Base-by-base conservation (phyloP, 2,329 filamentous ascomycete genomes). In the Ophiostoma perfectum region DNA sequence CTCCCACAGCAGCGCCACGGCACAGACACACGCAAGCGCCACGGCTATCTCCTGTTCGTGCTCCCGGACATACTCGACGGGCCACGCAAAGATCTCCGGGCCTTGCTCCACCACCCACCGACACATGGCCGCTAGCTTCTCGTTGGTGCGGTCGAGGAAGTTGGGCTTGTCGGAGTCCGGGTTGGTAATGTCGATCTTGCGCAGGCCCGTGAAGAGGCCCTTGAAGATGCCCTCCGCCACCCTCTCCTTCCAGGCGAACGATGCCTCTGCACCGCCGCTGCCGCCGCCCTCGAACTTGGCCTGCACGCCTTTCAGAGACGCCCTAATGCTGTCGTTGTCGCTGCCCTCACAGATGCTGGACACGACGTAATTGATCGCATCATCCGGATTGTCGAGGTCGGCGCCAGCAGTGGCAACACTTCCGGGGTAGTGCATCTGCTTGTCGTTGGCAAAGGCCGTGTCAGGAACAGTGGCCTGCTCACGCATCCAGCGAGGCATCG, bases 21-120 rank as follows among this genome's bases (percentile, higher is more conserved):
- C 47, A 8, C 44, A 38, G 4, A 27, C 38, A 18, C 45, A 41
- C 36, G 47, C 14, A n/a, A 66, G 38, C 11, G 45, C 38, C 9
- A 66, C 16, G n/a, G 65, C 47, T 55, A 41, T 66, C 14, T 66
- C 45, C 64, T 41, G 5, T 39, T 66, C 41, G 45, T 52, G 64
- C 5, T 66, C 64, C 1, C 5, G 9, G 27, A 64, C 42, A 42
- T 64, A 47, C 39, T 64, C 62, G 41, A 14, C 41, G 18, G 42
- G 3, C 62, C 42, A 64, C n/a, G 11, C 65, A 62, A 62, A 60
- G 39, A 58, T 38, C 12, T 45, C 52, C 12, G 65, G 18, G n/a
- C 36, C 65, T 6, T 41, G 44, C 27, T 44, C 41, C 9, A 16
- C 2, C 2, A 60, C 65, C 52, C 65, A 66, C 14, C 2, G 6